Base-by-base conservation (phyloP, 768 basidiomycete species). In the Trametes cubensis region DNA sequence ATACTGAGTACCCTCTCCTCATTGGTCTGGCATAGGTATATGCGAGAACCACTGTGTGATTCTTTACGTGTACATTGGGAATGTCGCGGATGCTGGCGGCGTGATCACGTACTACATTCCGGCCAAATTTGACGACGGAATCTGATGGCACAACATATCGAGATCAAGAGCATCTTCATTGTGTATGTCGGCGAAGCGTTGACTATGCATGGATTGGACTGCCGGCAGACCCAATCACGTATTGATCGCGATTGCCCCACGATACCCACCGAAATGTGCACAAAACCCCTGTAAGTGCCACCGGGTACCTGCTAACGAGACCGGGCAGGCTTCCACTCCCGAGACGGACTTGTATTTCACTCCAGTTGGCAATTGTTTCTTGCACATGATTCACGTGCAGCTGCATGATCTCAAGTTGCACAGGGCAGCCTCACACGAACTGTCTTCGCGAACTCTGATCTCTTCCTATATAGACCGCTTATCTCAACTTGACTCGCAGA, bases 51-150 rank as follows among this genome's bases (percentile, higher is more conserved):
- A 94, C 64, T 94, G 92, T 70, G 80, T 91, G 61, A 94, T 95
- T 66, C 81, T 94, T 53, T 95, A 94, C 65, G 92, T 94, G 56
- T 95, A 94, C 70, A 88, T 94, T 46, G 93, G 93, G 11, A 87
- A 92, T 34, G 81, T 87, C 13, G 83, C 84, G 5, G 86, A 91
- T 58, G 85, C 88, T 0, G 90, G 92, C 47, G 93, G 92, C 2
- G 90, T 95, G 44, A 78, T 95, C 64, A 95, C 93, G 2, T 94
- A 90, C 71, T 95, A 94, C 69, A 86, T 95, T 54, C 93, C 93
- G 45, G 89, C 88, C 1, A 83, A 90, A 41, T 80, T 89, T 47
- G 85, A 87, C 45, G 88, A 86, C 17, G n/a, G 20, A 2, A 50
- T 62, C 17, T 58, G 23, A 56, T n/a, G n/a, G n/a, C n/a, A n/a